A percentile compares a stretch with the other conserved stretches of the same genome.
Evolutionary conservation across 2,329 filamentous ascomycete species (phyloP).

Genomic region (Fusarium kyushuense): DNA sequence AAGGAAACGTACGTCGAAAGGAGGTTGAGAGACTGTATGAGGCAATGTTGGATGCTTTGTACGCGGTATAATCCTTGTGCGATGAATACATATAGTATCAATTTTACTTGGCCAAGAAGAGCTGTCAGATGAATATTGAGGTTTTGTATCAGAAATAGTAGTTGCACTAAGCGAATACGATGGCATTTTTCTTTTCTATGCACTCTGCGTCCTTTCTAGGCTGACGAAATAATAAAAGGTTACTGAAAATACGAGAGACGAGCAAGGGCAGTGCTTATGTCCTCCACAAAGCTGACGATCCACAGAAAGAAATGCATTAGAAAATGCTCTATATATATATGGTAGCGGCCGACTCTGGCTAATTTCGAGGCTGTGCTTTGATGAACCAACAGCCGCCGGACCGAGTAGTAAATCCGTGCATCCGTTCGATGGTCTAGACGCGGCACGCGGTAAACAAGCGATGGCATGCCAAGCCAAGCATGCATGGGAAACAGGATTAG

Average conservation of each 20-base stretch:
- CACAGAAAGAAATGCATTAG: not conserved
- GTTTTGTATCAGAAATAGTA: too few species aligned
- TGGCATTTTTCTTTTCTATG: too few species aligned
- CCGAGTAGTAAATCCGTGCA: not conserved
- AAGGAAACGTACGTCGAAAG: slow-evolving; percentile 37
- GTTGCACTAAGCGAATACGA: too few species aligned
- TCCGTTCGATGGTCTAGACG: not conserved
- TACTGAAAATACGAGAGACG: too few species aligned
- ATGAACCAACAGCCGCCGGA: not conserved
- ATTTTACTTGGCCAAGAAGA: rapidly evolving
- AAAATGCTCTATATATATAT: not conserved
- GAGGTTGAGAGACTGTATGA: slow-evolving; percentile 23
- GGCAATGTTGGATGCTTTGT: slow-evolving; percentile 7
- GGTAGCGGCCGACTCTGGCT: not conserved
- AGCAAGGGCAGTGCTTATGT: not conserved
- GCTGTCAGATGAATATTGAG: not conserved
- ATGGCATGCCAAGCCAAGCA: not conserved
- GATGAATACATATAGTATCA: not conserved
- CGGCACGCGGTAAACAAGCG: not conserved
- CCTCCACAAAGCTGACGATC: not conserved
- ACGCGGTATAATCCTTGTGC: not conserved
- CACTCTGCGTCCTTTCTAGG: too few species aligned
- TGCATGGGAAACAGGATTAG: not conserved
- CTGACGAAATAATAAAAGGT: too few species aligned
- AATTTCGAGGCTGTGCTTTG: not conserved